These are phyloP conservation scores for Penicillium canariense DNA, from an alignment of 495 filamentous ascomycete species.

Conservation along the genomic window DNA sequence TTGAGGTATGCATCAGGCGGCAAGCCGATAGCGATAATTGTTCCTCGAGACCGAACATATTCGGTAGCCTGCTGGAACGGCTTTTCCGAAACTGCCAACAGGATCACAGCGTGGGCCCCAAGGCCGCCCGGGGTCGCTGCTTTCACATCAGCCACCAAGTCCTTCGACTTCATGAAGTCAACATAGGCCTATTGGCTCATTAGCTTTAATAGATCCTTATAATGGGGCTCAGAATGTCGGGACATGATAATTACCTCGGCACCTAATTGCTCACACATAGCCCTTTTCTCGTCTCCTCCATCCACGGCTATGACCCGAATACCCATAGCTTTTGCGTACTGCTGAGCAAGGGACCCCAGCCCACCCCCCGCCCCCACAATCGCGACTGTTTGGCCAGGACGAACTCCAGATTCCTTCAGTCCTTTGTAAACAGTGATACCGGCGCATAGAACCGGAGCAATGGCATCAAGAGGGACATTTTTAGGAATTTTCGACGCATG, in stretches of 20 bases:
- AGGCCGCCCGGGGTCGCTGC: constrained; percentile 69
- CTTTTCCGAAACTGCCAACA: constrained; percentile 80
- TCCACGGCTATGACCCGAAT: constrained; percentile 73
- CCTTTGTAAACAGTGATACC: constrained; percentile 92
- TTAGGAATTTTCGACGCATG: constrained; percentile 80
- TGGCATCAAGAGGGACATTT: constrained; percentile 67
- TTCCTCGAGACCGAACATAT: constrained; percentile 78
- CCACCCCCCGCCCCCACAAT: constrained; percentile 87
- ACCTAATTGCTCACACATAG: constrained; percentile 64
- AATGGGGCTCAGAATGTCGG: too few relatives aligned
- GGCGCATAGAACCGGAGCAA: constrained; percentile 80
- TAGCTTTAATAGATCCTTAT: neutral
- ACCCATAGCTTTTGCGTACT: constrained; percentile 88
- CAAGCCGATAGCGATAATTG: constrained; percentile 80
- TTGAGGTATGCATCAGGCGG: constrained; percentile 72
- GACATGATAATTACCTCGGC: constrained; percentile 32
- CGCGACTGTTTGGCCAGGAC: constrained; percentile 66
- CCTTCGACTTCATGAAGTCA: constrained; percentile 68
- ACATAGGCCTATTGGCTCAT: constrained; percentile 50
- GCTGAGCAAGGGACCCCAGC: constrained; percentile 73
- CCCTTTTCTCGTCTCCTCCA: constrained; percentile 70
- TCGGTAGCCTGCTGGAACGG: constrained; percentile 90
- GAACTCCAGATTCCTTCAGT: constrained; percentile 72
- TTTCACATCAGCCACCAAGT: constrained; percentile 79
- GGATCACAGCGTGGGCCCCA: constrained; percentile 82